A percentile compares a stretch with the other conserved stretches of the same genome.
These are phyloP conservation scores for Arthrobotrys entomopaga DNA, from an alignment of 2,329 filamentous ascomycete species.

Conservation along the genomic window DNA sequence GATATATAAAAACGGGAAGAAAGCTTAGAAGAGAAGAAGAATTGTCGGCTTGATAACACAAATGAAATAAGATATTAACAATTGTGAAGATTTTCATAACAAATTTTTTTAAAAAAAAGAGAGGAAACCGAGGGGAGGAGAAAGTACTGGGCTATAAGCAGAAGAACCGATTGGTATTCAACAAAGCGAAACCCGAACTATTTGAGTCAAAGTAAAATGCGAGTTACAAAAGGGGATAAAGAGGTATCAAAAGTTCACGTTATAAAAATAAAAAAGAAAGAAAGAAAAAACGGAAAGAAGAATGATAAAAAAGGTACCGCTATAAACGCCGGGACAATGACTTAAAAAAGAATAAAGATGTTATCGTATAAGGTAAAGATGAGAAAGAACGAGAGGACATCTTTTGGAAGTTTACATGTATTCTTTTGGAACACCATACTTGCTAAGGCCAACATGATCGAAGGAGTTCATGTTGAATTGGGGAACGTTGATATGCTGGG, in stretches of 20 bases:
- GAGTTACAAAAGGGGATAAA: constrained; percentile 23
- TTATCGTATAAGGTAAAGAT: constrained; percentile 27
- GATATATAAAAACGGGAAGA: constrained; percentile 55
- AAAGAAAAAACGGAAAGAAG: constrained; percentile 13
- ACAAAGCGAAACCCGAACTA: constrained; percentile 52
- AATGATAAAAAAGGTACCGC: constrained; percentile 45
- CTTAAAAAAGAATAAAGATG: constrained; percentile 42
- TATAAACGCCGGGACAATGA: constrained; percentile 54
- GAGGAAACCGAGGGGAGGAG: constrained; percentile 41
- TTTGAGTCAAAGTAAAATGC: constrained; percentile 9
- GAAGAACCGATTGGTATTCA: constrained; percentile 55
- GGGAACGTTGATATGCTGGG: constrained; percentile 47
- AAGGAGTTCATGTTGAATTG: constrained; percentile 47
- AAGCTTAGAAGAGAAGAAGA: no score
- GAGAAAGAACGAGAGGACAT: not conserved
- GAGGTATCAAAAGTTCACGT: constrained; percentile 35
- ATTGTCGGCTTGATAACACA: not conserved
- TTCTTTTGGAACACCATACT: constrained; percentile 42
- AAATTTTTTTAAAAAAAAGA: constrained; percentile 47
- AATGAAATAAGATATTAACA: constrained; percentile 2
- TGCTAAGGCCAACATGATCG: constrained; percentile 33
- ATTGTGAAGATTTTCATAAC: constrained; percentile 33
- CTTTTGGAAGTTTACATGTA: constrained; percentile 20
- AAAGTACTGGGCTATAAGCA: constrained; percentile 45
- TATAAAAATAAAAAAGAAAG: constrained; percentile 10